A percentile compares a stretch with the other conserved stretches of the same genome.
These are phyloP conservation scores for Colletotrichum echinochloae DNA, from an alignment of 2,329 filamentous ascomycete species.

Conservation along the genomic window DNA sequence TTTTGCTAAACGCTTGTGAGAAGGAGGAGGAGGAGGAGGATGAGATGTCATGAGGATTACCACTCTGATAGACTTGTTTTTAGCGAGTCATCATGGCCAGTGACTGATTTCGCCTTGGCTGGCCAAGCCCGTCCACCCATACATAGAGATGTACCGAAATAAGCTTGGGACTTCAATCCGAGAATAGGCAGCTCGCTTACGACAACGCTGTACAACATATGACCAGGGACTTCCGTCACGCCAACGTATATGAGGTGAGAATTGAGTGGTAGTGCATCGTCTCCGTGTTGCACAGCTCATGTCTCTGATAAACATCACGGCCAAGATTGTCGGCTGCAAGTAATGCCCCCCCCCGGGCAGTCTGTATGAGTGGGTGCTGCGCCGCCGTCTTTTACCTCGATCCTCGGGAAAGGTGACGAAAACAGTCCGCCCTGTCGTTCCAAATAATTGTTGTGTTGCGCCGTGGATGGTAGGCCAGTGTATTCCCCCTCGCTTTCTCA, in stretches of 20 bases:
- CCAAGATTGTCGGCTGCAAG: not conserved
- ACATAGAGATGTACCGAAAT: not conserved
- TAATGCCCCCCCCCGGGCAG: not conserved
- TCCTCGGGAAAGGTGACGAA: not conserved
- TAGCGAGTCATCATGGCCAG: too few relatives aligned
- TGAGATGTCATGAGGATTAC: not conserved
- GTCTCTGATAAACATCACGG: not conserved
- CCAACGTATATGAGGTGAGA: conserved; percentile 15
- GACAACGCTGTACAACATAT: conserved; percentile 1
- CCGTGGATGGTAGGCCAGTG: not conserved
- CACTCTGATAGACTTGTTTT: not conserved
- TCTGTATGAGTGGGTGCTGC: conserved; percentile 2
- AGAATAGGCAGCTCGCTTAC: conserved; percentile 3
- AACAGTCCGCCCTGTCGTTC: not conserved
- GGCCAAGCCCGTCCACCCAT: not conserved
- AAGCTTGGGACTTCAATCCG: not conserved
- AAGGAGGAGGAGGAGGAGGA: too few relatives aligned
- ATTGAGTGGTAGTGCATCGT: not conserved
- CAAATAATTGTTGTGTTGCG: not conserved
- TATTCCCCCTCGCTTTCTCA: not conserved
- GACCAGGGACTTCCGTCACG: not conserved
- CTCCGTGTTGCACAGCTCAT: not conserved
- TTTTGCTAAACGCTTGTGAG: not conserved
- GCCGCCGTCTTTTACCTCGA: not conserved
- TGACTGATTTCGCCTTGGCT: not conserved